phyloP scores from a whole-genome alignment of 2,329 filamentous ascomycete genomes.

The Colletotrichum sp. region DNA sequence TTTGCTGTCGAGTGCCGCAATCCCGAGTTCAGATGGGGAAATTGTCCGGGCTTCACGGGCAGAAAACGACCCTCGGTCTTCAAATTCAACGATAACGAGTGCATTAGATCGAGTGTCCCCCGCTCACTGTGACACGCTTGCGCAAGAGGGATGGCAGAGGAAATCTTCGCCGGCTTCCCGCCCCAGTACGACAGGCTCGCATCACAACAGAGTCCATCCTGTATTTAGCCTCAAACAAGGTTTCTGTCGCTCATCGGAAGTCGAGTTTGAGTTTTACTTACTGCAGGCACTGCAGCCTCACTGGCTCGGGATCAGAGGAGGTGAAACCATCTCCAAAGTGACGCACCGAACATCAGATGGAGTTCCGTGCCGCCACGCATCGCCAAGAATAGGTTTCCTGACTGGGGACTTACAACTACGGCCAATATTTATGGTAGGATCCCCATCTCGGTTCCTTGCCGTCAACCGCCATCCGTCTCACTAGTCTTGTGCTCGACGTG shows the following conservation, averaged over 20 bases:
- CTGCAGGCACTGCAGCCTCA: not conserved
- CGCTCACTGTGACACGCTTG: not conserved
- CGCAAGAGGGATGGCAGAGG: not conserved
- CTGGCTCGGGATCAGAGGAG: not conserved
- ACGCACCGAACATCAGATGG: not conserved
- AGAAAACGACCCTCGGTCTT: not conserved
- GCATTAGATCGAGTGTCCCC: not conserved
- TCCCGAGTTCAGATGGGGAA: not conserved
- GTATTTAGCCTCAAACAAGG: not conserved
- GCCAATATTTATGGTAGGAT: not conserved
- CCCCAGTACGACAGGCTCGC: not conserved
- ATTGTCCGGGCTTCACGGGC: not conserved
- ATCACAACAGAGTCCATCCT: not conserved
- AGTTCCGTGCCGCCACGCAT: not conserved
- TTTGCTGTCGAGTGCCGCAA: not conserved
- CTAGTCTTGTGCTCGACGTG: not conserved
- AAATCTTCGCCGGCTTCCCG: not conserved
- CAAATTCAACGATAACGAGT: not conserved
- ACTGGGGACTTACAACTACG: not conserved
- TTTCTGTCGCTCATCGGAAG: not conserved
- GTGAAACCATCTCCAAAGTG: not conserved
- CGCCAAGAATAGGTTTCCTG: not conserved
- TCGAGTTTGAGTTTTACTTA: not conserved
- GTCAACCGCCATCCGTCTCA: not conserved
- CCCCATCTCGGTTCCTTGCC: not conserved